These are phyloP conservation scores for Glomus cerebriforme DNA, from an alignment of 192 early-diverging fungal genomes.

Conservation along the genomic window DNA sequence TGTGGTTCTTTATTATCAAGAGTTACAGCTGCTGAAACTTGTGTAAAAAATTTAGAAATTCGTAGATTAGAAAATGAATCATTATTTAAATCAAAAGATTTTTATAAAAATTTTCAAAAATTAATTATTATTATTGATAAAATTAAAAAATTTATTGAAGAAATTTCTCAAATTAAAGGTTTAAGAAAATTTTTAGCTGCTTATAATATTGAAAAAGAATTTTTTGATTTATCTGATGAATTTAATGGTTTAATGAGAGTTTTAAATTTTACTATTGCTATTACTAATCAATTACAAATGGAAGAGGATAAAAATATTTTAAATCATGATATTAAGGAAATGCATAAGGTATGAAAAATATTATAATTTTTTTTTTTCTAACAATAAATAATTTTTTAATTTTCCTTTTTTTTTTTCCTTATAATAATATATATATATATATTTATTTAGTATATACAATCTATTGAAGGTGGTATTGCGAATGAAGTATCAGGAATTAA, in stretches of 20 bases:
- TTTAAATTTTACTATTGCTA: constrained; percentile 17
- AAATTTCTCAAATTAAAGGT: constrained; percentile 31
- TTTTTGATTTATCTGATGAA: constrained; percentile 20
- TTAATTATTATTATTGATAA: constrained; percentile 1
- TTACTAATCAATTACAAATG: constrained; percentile 13
- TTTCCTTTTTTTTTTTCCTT: neutral
- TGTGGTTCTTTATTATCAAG: constrained; percentile 21
- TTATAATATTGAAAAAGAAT: constrained; percentile 17
- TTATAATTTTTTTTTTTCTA: neutral
- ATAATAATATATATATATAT: no score
- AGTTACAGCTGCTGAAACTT: constrained; percentile 10
- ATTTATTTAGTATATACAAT: constrained; percentile 3
- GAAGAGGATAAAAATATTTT: constrained; percentile 16
- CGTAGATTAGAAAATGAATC: constrained; percentile 22
- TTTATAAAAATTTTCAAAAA: constrained; percentile 28
- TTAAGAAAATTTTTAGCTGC: constrained; percentile 27
- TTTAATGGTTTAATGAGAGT: constrained; percentile 21
- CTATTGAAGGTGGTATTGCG: constrained; percentile 18
- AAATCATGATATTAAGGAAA: constrained; percentile 11
- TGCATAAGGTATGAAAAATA: neutral
- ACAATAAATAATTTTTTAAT: neutral
- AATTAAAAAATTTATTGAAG: constrained; percentile 26
- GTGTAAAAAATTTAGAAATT: constrained; percentile 11
- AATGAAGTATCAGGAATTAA: constrained; percentile 3
- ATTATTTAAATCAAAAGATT: constrained; percentile 26